A percentile compares a stretch with the other conserved stretches of the same genome.
phyloP scores from a whole-genome alignment of 768 basidiomycete genomes.

The Lactifluus hygrophoroides region DNA sequence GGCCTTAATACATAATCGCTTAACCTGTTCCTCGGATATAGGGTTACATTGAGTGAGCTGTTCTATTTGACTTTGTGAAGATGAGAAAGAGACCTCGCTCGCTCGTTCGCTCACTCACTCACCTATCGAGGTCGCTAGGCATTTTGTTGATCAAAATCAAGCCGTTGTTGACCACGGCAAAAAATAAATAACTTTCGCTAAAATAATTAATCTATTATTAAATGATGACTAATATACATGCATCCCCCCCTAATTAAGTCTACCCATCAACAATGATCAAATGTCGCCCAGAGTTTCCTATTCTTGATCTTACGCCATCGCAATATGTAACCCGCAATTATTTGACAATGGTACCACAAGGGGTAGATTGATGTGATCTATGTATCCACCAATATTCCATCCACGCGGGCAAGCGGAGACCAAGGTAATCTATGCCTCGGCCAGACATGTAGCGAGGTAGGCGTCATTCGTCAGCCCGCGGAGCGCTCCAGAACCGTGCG shows the following conservation, averaged over 20 bases:
- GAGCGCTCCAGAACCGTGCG: not conserved
- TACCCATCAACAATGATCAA: not conserved
- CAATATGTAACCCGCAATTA: not conserved
- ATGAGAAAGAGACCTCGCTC: not conserved
- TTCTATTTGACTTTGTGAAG: slow-evolving; percentile 71
- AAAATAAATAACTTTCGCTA: no score
- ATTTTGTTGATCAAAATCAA: not conserved
- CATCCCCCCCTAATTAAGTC: not conserved
- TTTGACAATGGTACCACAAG: not conserved
- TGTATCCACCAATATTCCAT: slow-evolving; percentile 1
- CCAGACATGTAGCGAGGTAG: not conserved
- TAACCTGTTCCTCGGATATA: slow-evolving; percentile 94
- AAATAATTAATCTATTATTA: slow-evolving; percentile 8
- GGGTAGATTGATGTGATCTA: not conserved
- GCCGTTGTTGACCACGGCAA: no score
- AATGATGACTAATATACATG: not conserved
- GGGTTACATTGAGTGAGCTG: slow-evolving; percentile 90
- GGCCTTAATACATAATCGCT: slow-evolving; percentile 90
- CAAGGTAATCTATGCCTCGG: not conserved
- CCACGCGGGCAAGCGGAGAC: not conserved
- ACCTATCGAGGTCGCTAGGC: slow-evolving; percentile 21
- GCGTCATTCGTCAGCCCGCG: not conserved
- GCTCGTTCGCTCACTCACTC: not conserved
- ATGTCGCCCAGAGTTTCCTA: not conserved
- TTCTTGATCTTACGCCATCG: not conserved